Evolutionary conservation across 2,329 filamentous ascomycete species (phyloP).

Genomic region (Stromatinia cepivora): DNA sequence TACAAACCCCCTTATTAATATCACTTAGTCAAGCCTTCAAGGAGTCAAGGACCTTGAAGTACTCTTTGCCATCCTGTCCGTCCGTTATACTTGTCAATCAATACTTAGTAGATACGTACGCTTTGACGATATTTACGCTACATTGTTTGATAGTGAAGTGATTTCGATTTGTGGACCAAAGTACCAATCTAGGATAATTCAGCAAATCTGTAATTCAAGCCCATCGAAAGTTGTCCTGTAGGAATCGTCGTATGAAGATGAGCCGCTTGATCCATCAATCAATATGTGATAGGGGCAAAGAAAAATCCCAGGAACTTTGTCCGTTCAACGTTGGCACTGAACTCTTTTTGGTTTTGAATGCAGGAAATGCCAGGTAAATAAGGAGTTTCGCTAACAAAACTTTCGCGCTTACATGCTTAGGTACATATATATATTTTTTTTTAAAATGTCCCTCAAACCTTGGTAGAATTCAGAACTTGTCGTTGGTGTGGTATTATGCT

Average conservation of each 20-base stretch:
- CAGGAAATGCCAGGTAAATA: constrained; percentile 4
- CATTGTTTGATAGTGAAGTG: constrained; percentile 3
- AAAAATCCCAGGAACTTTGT: background rate
- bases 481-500: background rate
- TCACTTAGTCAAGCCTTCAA: constrained; percentile 3
- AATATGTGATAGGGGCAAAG: constrained; percentile 9
- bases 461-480: background rate
- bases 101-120: background rate
- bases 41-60: background rate
- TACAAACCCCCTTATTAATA: constrained; percentile 12
- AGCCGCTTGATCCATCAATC: background rate
- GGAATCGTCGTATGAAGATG: background rate
- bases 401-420: constrained; percentile 2
- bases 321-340: background rate
- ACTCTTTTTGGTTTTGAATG: constrained; percentile 15
- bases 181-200: background rate
- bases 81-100: constrained; percentile 10
- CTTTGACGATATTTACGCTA: constrained; percentile 14
- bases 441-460: background rate
- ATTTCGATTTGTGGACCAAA: constrained; percentile 10
- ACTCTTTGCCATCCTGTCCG: background rate
- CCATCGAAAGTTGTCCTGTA: background rate
- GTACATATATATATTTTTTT: no score
- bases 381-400: constrained; percentile 4
- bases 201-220: background rate